Base-by-base conservation (phyloP, 148 eudicot species). In the Agrostemma githago region DNA sequence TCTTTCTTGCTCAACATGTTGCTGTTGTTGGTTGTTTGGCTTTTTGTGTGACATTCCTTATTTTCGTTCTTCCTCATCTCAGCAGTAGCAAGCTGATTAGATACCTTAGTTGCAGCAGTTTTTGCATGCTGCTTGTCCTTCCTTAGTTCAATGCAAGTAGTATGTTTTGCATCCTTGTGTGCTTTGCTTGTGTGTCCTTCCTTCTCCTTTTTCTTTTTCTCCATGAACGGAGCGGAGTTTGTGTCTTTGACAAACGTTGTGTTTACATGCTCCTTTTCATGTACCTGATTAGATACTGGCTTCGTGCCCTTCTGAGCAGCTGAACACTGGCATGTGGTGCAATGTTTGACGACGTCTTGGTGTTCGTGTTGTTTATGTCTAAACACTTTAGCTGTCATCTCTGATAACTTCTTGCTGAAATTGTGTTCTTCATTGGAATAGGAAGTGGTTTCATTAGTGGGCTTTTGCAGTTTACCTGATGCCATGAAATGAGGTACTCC, bases 391-490 rank as follows among this genome's bases (percentile, higher is more conserved):
- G 73, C 77, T 0, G 74, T 70, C 79, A 83, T 74, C 62, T 80
- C 85, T 41, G 82, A 75, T 82, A 80, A 75, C 76, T 73, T 82
- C 68, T 79, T 75, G 58, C 71, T 46, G 53, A 78, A 62, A 58
- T 54, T 78, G 58, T 79, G 77, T 59, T 83, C 81, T 39, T 74
- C 62, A 44, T 78, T 57, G 51, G 62, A 74, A 6, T 43, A 63
- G 8, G 48, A 42, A 70, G 75, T 43, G 39, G 70, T 51, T 63
- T 77, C 78, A 17, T 53, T 46, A 51, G 72, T 39, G 42, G 84
- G 81, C 71, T 83, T 87, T 38, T 84, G 83, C 26, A 68, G 58
- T 60, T 84, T 83, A 62, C 58, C 17, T 60, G 84, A 76, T 53
- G 83, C 86, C 88, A 87, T 87, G 74, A 66, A 14, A 26, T 51